A percentile compares a stretch with the other conserved stretches of the same genome.
Evolutionary conservation across 1,284 basidiomycete species (phyloP).

Genomic region (Apiotrichum veenhuisii): DNA sequence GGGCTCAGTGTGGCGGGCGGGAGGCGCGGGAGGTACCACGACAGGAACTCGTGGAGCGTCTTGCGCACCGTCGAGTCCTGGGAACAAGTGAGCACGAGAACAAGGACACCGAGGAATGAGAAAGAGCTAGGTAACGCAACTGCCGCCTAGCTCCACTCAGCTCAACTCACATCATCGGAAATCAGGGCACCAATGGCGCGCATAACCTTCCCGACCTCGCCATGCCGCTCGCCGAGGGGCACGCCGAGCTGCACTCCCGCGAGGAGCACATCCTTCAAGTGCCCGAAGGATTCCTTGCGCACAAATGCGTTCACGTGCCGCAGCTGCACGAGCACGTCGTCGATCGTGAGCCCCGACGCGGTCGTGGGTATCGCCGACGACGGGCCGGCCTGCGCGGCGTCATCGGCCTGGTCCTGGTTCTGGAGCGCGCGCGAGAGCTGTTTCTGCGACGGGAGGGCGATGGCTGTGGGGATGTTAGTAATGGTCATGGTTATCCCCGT

Average conservation of each 20-base stretch:
- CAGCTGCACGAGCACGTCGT: slow-evolving; percentile 71
- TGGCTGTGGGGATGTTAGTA: slow-evolving; percentile 57
- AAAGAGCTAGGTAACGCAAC: too few relatives aligned
- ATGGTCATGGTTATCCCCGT: too few relatives aligned
- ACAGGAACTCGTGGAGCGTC: slow-evolving; percentile 52
- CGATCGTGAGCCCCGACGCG: slow-evolving; percentile 68
- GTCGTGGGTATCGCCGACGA: slow-evolving; percentile 62
- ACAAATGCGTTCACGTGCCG: slow-evolving; percentile 77
- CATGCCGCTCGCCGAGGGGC: slow-evolving; percentile 33
- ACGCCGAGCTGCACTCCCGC: slow-evolving; percentile 60
- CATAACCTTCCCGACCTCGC: slow-evolving; percentile 62
- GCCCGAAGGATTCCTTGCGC: slow-evolving; percentile 75
- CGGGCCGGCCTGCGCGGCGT: slow-evolving; percentile 57
- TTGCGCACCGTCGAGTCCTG: slow-evolving; percentile 53
- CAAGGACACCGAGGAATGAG: too few relatives aligned
- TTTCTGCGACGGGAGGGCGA: slow-evolving; percentile 81
- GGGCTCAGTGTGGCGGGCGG: slow-evolving; percentile 58
- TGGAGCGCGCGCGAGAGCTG: slow-evolving; percentile 36
- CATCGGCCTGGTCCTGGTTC: slow-evolving; percentile 40
- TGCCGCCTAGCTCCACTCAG: too few relatives aligned
- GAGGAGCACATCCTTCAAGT: slow-evolving; percentile 74
- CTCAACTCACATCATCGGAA: slow-evolving; percentile 65
- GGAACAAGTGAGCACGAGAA: too few relatives aligned
- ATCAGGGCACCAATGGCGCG: slow-evolving; percentile 68
- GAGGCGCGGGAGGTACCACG: slow-evolving; percentile 68